Percentiles rank a stretch among this genome's conserved stretches.
These are phyloP conservation scores for Colletotrichum musae DNA, from an alignment of 2,329 filamentous ascomycete genomes.

Conservation along the genomic window DNA sequence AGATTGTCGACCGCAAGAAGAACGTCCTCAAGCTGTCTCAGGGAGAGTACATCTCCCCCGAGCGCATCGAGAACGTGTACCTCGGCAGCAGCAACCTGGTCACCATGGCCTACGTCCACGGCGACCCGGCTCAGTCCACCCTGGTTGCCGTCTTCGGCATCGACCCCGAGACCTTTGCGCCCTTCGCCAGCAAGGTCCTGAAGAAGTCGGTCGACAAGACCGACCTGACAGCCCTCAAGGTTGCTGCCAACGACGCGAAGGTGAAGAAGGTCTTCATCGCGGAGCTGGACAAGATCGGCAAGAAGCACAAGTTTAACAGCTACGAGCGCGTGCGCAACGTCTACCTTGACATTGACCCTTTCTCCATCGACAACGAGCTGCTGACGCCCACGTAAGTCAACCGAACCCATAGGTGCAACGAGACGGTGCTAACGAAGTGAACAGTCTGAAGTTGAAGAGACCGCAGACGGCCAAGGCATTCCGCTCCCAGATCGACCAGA, in stretches of 20 bases:
- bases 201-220: constrained; percentile 74
- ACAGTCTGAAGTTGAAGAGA: constrained; percentile 72
- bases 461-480: constrained; percentile 69
- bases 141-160: constrained; percentile 92
- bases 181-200: constrained; percentile 83
- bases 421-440: constrained; percentile 42
- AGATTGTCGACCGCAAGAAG: constrained; percentile 97
- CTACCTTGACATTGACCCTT: constrained; percentile 86
- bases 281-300: constrained; percentile 83
- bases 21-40: constrained; percentile 99
- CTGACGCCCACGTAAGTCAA: constrained; percentile 85
- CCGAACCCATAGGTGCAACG: not conserved
- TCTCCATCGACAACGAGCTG: constrained; percentile 92
- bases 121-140: constrained; percentile 84
- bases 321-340: constrained; percentile 87
- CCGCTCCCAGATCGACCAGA: constrained; percentile 65
- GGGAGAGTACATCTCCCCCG: constrained; percentile 97
- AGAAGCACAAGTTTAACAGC: constrained; percentile 89
- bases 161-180: constrained; percentile 86
- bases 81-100: constrained; percentile 85
- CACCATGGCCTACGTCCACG: constrained; percentile 89
- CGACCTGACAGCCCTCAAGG: constrained; percentile 77
- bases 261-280: constrained; percentile 83
- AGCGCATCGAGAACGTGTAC: constrained; percentile 96
- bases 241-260: constrained; percentile 76